Percentiles rank a stretch among this genome's conserved stretches.
Conservation (phyloP, 1,139 yeast genomes). For the Pneumocystis sp. region DNA sequence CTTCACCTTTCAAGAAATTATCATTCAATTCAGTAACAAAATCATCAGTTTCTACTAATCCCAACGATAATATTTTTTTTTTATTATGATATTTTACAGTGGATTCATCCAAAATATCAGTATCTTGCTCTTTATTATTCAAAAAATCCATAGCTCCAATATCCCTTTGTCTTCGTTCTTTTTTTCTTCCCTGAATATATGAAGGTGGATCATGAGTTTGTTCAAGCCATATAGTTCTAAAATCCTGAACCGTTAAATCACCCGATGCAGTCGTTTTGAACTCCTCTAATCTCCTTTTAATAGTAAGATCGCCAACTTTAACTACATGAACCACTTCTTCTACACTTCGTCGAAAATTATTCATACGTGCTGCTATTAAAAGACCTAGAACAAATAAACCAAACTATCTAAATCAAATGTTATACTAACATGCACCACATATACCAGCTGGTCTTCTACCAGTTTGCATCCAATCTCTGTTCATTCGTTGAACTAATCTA, state of each 20-base stretch:
- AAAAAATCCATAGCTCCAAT: slow-evolving; percentile 19
- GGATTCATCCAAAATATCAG: slow-evolving; percentile 14
- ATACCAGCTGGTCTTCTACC: slow-evolving; percentile 97
- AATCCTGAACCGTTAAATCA: slow-evolving; percentile 52
- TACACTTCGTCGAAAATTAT: slow-evolving; percentile 79
- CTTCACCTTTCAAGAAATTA: slow-evolving; percentile 1
- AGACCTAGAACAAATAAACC: slow-evolving; percentile 22
- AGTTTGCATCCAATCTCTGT: slow-evolving; percentile 86
- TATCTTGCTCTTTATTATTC: slow-evolving; percentile 12
- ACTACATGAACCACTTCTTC: slow-evolving; percentile 91
- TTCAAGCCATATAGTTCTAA: slow-evolving; percentile 41
- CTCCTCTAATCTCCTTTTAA: slow-evolving; percentile 78
- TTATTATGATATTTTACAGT: background rate
- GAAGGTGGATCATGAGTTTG: slow-evolving; percentile 67
- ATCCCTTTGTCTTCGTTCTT: slow-evolving; percentile 25
- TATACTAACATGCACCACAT: slow-evolving; percentile 69
- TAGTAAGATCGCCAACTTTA: slow-evolving; percentile 85
- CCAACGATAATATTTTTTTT: background rate
- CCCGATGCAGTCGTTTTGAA: slow-evolving; percentile 70
- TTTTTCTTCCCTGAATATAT: slow-evolving; percentile 37
- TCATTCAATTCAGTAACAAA: slow-evolving; percentile 9
- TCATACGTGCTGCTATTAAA: slow-evolving; percentile 87
- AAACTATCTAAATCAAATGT: background rate
- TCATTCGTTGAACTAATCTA: slow-evolving; percentile 76
- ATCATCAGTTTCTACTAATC: background rate